These are phyloP conservation scores for Chenopodium berlandieri DNA, from an alignment of 148 eudicot species.

Conservation along the genomic window DNA sequence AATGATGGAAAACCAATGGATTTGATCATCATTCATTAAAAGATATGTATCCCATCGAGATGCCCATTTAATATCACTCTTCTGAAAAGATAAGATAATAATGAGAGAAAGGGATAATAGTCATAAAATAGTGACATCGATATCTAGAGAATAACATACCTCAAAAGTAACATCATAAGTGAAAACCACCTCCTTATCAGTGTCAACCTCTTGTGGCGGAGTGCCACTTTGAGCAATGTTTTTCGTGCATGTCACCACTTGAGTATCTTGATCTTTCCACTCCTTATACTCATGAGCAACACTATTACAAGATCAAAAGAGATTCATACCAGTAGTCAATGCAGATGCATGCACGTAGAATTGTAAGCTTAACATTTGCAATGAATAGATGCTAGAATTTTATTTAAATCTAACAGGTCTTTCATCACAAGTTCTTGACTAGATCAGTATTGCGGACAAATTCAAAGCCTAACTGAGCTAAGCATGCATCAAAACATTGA, in stretches of 20 bases:
- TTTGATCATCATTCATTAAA: conserved; percentile 55
- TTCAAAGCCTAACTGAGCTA: not conserved
- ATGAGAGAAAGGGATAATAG: not conserved
- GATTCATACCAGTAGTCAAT: not conserved
- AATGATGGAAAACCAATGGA: conserved; percentile 56
- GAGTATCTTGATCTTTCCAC: conserved; percentile 55
- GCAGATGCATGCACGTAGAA: not conserved
- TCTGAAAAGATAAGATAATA: conserved; percentile 28
- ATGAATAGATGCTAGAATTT: not conserved
- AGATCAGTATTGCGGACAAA: not conserved
- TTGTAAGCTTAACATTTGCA: not conserved
- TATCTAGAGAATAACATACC: conserved; percentile 29
- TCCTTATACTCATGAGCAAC: conserved; percentile 62
- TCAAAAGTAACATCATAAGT: conserved; percentile 56
- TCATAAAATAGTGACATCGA: not conserved
- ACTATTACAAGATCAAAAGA: conserved; percentile 33
- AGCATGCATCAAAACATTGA: not conserved
- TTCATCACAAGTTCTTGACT: not conserved
- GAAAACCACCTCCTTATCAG: conserved; percentile 52
- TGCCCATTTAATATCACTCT: conserved; percentile 55
- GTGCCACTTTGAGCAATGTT: conserved; percentile 45
- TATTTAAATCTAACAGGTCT: not conserved
- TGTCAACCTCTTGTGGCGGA: conserved; percentile 51
- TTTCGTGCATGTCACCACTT: conserved; percentile 49
- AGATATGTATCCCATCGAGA: conserved; percentile 60